A percentile compares a stretch with the other conserved stretches of the same genome.
Conservation (phyloP, 345 rosid genomes). For the Viola odorata region DNA sequence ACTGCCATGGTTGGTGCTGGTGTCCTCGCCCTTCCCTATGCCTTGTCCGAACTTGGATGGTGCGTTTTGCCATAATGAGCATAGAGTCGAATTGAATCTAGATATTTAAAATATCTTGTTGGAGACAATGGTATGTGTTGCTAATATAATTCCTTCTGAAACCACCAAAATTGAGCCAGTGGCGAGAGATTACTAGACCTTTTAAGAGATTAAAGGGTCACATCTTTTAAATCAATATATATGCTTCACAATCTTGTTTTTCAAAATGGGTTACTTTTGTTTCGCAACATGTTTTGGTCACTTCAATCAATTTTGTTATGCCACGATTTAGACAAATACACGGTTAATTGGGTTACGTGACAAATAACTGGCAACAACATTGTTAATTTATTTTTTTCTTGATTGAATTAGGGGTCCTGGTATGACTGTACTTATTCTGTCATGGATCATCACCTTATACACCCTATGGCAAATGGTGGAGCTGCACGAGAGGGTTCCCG, state of each 20-base stretch:
- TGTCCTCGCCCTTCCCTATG: slow-evolving; percentile 80
- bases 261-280: too few relatives aligned
- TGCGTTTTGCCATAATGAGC: slow-evolving; percentile 7
- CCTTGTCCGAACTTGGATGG: slow-evolving; percentile 85
- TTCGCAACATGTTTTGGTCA: too few relatives aligned
- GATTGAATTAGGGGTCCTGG: slow-evolving; percentile 66
- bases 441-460: slow-evolving; percentile 72
- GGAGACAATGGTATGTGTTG: not conserved
- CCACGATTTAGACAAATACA: not conserved
- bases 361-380: not conserved
- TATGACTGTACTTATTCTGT: slow-evolving; percentile 33
- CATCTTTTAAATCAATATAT: too few relatives aligned
- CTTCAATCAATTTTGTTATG: not conserved
- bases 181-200: too few relatives aligned
- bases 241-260: too few relatives aligned
- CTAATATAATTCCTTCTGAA: too few relatives aligned
- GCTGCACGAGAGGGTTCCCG: slow-evolving; percentile 80
- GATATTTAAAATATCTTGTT: not conserved
- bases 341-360: not conserved
- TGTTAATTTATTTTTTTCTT: not conserved
- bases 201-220: too few relatives aligned
- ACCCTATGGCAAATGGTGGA: slow-evolving; percentile 93
- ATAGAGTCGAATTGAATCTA: too few relatives aligned
- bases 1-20: slow-evolving; percentile 94
- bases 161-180: too few relatives aligned